A percentile compares a stretch with the other conserved stretches of the same genome.
These are phyloP conservation scores for Cladophialophora carrionii DNA, from an alignment of 2,329 filamentous ascomycete genomes.

Conservation along the genomic window DNA sequence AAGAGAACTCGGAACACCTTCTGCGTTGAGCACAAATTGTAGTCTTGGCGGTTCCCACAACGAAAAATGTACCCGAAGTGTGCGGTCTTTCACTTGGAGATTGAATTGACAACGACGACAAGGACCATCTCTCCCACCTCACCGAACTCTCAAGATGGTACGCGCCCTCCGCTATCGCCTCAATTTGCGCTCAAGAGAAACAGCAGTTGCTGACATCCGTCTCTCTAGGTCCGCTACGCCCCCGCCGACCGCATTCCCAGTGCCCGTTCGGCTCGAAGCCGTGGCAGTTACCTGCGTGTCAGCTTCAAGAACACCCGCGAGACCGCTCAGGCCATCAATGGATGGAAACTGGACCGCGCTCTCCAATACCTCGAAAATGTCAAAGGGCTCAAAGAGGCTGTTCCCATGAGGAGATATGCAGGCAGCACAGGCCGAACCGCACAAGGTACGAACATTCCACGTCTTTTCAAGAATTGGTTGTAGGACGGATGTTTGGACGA, in stretches of 20 bases:
- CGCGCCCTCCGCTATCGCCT: neutral
- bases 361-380: conserved; percentile 98
- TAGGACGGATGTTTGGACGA: too few relatives aligned
- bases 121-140: conserved; percentile 32
- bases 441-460: conserved; percentile 73
- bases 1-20: neutral
- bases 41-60: conserved; percentile 26
- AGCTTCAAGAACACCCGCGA: conserved; percentile 99
- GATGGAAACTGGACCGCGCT: conserved; percentile 96
- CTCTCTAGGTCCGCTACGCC: conserved; percentile 85
- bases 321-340: conserved; percentile 98
- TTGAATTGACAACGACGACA: conserved; percentile 31
- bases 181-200: neutral
- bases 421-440: conserved; percentile 93
- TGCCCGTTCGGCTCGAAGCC: conserved; percentile 94
- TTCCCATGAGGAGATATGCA: conserved; percentile 97
- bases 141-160: conserved; percentile 34
- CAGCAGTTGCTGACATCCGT: conserved; percentile 23
- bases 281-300: conserved; percentile 97
- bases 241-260: conserved; percentile 76
- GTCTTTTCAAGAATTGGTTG: neutral
- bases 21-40: neutral
- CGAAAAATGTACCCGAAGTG: conserved; percentile 22
- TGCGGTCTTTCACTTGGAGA: conserved; percentile 21
- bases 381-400: conserved; percentile 92